Percentiles rank a stretch among this genome's conserved stretches.
These are phyloP conservation scores for Rosa chinensis DNA, from an alignment of 306 rosid genomes.

Conservation along the genomic window DNA sequence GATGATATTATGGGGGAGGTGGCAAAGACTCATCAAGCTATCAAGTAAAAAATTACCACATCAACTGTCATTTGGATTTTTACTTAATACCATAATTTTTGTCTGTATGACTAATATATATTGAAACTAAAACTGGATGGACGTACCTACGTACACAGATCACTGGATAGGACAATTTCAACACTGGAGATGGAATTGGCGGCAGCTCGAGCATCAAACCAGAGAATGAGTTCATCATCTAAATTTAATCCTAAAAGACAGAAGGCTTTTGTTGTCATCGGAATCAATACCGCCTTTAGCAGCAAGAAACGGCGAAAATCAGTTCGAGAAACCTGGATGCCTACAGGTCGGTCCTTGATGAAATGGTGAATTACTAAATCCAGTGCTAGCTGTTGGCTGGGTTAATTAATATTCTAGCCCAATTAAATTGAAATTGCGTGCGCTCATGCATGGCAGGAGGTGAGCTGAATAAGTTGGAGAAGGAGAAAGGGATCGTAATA, in stretches of 20 bases:
- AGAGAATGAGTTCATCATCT: not conserved
- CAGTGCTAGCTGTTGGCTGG: not conserved
- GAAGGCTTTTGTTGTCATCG: conserved; percentile 83
- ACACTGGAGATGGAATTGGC: conserved; percentile 71
- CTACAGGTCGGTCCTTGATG: conserved; percentile 41
- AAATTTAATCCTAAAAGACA: conserved; percentile 15
- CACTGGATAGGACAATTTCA: conserved; percentile 72
- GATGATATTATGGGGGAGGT: conserved; percentile 72
- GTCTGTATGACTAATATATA: not conserved
- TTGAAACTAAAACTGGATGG: not conserved
- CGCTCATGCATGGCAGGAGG: conserved; percentile 37
- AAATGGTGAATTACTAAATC: no score
- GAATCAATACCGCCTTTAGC: conserved; percentile 89
- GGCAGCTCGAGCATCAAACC: conserved; percentile 36
- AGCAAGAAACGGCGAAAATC: conserved; percentile 77
- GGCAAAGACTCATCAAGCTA: conserved; percentile 75
- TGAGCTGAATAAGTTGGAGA: conserved; percentile 56
- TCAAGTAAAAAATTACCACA: conserved; percentile 39
- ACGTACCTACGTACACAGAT: conserved; percentile 31
- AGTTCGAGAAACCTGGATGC: conserved; percentile 80
- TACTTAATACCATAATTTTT: not conserved
- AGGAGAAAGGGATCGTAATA: conserved; percentile 78
- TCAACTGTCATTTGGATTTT: not conserved
- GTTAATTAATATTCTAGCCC: not conserved
- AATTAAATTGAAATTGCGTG: not conserved